These are phyloP conservation scores for Gnomoniopsis sp. DNA, from an alignment of 2,329 filamentous ascomycete species.

Conservation along the genomic window DNA sequence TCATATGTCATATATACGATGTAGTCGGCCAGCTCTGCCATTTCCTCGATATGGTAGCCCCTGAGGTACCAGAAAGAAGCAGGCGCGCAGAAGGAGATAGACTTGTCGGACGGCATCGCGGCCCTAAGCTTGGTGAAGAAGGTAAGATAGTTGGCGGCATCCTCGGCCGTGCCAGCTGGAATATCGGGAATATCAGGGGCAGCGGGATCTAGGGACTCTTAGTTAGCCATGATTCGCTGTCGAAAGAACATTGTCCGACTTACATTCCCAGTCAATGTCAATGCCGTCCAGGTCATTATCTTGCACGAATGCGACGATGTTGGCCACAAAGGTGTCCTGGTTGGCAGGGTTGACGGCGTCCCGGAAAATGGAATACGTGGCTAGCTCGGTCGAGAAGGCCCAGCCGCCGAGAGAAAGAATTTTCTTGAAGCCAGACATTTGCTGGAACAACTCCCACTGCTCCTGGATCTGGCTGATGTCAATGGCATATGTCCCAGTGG, in stretches of 20 bases:
- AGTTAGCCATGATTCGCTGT: too few species aligned
- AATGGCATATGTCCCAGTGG: too few species aligned
- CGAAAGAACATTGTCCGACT: too few species aligned
- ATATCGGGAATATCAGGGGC: slow-evolving; percentile 33
- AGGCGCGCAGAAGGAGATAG: slow-evolving; percentile 22
- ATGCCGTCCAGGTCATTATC: slow-evolving; percentile 30
- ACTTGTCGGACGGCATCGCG: slow-evolving; percentile 23
- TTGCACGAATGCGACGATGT: slow-evolving; percentile 31
- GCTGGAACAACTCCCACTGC: slow-evolving; percentile 32
- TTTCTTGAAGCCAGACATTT: slow-evolving; percentile 28
- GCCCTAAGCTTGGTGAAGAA: slow-evolving; percentile 28
- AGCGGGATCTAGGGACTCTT: too few species aligned
- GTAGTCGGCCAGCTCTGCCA: slow-evolving; percentile 19
- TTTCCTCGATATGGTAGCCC: slow-evolving; percentile 18
- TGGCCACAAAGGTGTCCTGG: slow-evolving; percentile 28
- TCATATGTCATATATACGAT: slow-evolving; percentile 18
- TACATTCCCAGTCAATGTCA: slow-evolving; percentile 23
- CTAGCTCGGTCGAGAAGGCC: slow-evolving; percentile 35
- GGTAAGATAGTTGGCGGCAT: slow-evolving; percentile 32
- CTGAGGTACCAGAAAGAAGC: slow-evolving; percentile 29
- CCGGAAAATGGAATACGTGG: slow-evolving; percentile 35
- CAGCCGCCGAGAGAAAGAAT: slow-evolving; percentile 44
- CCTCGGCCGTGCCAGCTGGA: slow-evolving; percentile 24
- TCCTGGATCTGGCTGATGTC: too few species aligned
- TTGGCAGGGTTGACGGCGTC: slow-evolving; percentile 31